Percentiles rank a stretch among this genome's conserved stretches.
These are phyloP conservation scores for Eustoma russellianum DNA, from an alignment of 257 asterid genomes.

Conservation along the genomic window DNA sequence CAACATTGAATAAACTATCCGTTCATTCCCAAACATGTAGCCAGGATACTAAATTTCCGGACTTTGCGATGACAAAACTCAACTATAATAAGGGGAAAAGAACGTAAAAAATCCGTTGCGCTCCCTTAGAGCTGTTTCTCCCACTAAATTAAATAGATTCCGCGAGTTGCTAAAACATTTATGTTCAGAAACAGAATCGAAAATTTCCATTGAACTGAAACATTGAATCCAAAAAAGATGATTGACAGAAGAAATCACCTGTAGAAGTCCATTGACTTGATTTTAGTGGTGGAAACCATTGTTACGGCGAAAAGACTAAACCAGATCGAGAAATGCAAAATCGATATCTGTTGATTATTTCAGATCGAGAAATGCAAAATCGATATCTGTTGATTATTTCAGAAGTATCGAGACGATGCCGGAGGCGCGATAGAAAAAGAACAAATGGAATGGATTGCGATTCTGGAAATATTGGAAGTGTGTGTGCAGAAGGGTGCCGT, in stretches of 20 bases:
- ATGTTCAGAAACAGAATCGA: not conserved
- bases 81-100: too few relatives aligned
- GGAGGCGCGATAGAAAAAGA: not conserved
- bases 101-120: too few relatives aligned
- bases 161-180: too few relatives aligned
- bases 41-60: too few relatives aligned
- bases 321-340: constrained; percentile 17
- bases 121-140: too few relatives aligned
- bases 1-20: not conserved
- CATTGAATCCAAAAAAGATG: not conserved
- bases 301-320: not conserved
- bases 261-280: constrained; percentile 65
- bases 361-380: constrained; percentile 17
- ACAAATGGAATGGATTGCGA: not conserved
- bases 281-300: constrained; percentile 43
- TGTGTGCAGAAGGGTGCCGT: too few relatives aligned
- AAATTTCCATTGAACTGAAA: not conserved
- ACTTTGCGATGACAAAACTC: too few relatives aligned
- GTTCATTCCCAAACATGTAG: too few relatives aligned
- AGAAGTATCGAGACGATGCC: not conserved
- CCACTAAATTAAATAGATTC: too few relatives aligned
- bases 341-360: not conserved
- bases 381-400: not conserved
- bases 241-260: constrained; percentile 15
- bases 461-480: not conserved